Percentiles rank a stretch among this genome's conserved stretches.
These are phyloP conservation scores for Ustilago hordei DNA, from an alignment of 1,284 basidiomycete species.

Conservation along the genomic window DNA sequence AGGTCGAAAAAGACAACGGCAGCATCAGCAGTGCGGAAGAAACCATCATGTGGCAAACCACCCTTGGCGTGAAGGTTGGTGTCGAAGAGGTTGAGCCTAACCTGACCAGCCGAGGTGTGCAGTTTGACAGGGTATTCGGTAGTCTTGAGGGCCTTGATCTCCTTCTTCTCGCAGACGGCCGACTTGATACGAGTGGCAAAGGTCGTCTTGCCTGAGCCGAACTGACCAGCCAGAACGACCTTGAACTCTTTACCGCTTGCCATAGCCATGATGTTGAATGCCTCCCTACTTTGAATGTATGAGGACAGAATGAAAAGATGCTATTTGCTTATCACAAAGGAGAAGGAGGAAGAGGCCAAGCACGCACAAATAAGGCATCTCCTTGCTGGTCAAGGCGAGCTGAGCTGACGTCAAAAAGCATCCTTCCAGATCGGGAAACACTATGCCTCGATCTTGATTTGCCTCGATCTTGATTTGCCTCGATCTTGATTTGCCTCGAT, in stretches of 20 bases:
- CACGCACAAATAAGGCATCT: neutral
- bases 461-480: too few relatives aligned
- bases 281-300: neutral
- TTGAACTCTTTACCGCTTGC: constrained; percentile 48
- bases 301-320: neutral
- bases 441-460: neutral
- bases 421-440: neutral
- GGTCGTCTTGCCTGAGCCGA: constrained; percentile 47
- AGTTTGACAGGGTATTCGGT: constrained; percentile 46
- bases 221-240: constrained; percentile 49
- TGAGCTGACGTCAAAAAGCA: constrained; percentile 7
- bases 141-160: constrained; percentile 54
- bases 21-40: constrained; percentile 51
- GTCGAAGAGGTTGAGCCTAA: constrained; percentile 47
- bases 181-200: constrained; percentile 52
- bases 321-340: neutral
- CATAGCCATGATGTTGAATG: constrained; percentile 20
- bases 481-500: too few relatives aligned
- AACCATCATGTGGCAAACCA: constrained; percentile 49
- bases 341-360: neutral
- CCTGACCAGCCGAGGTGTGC: constrained; percentile 45
- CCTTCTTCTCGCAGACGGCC: constrained; percentile 39
- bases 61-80: constrained; percentile 54
- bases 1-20: constrained; percentile 49
- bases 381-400: neutral